Evolutionary conservation across 2,329 filamentous ascomycete species (phyloP).

Genomic region (Colletotrichum sp.): DNA sequence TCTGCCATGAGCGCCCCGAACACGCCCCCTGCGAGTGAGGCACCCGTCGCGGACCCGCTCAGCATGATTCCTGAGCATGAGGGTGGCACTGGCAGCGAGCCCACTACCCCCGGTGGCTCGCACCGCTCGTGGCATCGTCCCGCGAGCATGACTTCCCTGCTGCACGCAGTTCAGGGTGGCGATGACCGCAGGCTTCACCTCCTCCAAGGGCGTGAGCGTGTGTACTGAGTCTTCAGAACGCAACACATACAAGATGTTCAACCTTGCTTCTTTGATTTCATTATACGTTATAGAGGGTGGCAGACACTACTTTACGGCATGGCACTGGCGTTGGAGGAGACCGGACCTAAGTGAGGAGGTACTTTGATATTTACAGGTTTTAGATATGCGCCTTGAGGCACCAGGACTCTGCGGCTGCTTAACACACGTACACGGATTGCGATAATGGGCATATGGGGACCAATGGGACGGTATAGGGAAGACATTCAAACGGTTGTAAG

Average conservation of each 20-base stretch:
- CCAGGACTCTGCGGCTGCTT: slow-evolving; percentile 8
- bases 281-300: neutral
- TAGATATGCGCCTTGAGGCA: slow-evolving; percentile 15
- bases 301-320: neutral
- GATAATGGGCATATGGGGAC: neutral
- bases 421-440: slow-evolving; percentile 1
- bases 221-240: slow-evolving; percentile 26
- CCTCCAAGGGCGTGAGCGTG: slow-evolving; percentile 39
- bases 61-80: slow-evolving; percentile 32
- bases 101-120: slow-evolving; percentile 10
- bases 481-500: neutral
- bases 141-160: slow-evolving; percentile 17
- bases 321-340: slow-evolving; percentile 4
- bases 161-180: slow-evolving; percentile 11
- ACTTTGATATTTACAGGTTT: neutral
- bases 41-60: slow-evolving; percentile 25
- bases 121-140: slow-evolving; percentile 19
- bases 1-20: slow-evolving; percentile 61
- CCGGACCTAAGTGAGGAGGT: neutral
- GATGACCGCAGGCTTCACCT: slow-evolving; percentile 36
- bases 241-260: neutral
- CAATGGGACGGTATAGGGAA: neutral
- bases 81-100: neutral
- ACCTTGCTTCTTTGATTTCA: neutral
- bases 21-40: slow-evolving; percentile 47